A percentile compares a stretch with the other conserved stretches of the same genome.
Evolutionary conservation across 106 monocot genomes (phyloP).

Genomic region (Dioscorea zingiberensis): DNA sequence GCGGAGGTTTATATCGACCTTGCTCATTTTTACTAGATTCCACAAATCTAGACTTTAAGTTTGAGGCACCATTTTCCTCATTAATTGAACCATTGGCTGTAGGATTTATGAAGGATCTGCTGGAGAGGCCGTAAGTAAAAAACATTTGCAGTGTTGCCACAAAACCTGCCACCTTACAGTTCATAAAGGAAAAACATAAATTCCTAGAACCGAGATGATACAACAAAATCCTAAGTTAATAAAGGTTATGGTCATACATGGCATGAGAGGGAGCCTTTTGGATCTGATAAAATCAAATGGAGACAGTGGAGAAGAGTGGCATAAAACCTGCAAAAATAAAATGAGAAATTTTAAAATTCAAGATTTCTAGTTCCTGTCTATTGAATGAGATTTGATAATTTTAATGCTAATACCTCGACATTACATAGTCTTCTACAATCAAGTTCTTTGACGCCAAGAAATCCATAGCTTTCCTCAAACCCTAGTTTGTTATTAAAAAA

Average conservation of each 20-base stretch:
- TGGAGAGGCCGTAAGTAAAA: constrained; percentile 64
- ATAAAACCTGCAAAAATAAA: constrained; percentile 68
- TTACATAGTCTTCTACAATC: constrained; percentile 49
- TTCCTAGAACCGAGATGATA: neutral
- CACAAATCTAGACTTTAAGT: constrained; percentile 18
- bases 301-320: constrained; percentile 67
- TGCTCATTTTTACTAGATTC: constrained; percentile 26
- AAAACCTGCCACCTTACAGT: constrained; percentile 68
- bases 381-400: neutral
- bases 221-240: neutral
- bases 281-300: constrained; percentile 72
- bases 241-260: constrained; percentile 51
- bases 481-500: constrained; percentile 25
- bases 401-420: constrained; percentile 61
- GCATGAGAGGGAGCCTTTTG: constrained; percentile 73
- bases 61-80: constrained; percentile 17
- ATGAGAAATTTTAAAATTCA: constrained; percentile 5
- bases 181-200: constrained; percentile 12
- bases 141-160: constrained; percentile 71
- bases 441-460: constrained; percentile 62
- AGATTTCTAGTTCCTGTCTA: neutral
- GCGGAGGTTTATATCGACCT: constrained; percentile 68
- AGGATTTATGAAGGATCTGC: constrained; percentile 22
- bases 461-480: constrained; percentile 81
- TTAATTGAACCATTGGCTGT: constrained; percentile 17